These are phyloP conservation scores for Cladosporium sp. DNA, from an alignment of 2,329 filamentous ascomycete species.

Conservation along the genomic window DNA sequence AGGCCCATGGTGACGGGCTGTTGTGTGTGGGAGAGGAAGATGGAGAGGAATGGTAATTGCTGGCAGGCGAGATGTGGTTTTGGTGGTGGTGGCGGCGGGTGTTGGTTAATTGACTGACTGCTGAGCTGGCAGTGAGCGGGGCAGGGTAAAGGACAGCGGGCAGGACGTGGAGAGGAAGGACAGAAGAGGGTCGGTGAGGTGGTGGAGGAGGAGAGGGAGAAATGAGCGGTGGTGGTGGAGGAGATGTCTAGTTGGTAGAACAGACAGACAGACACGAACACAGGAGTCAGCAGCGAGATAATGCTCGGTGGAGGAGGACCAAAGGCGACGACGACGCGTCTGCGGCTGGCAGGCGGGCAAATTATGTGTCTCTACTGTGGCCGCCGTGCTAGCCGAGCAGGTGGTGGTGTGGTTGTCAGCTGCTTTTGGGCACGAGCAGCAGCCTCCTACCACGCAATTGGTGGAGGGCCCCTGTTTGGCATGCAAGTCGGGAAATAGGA, in stretches of 20 bases:
- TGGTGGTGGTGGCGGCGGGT: not conserved
- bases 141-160: not conserved
- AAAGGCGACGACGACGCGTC: not conserved
- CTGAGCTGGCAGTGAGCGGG: not conserved
- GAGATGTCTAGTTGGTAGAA: not conserved
- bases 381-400: slow-evolving; percentile 14
- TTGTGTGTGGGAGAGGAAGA: not conserved
- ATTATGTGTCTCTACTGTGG: slow-evolving; percentile 12
- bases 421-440: slow-evolving; percentile 16
- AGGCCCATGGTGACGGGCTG: slow-evolving; percentile 45
- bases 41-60: not conserved
- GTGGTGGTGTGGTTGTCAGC: slow-evolving; percentile 13
- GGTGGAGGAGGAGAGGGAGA: not conserved
- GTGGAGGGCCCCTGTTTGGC: slow-evolving; percentile 20
- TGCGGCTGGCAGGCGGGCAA: slow-evolving; percentile 2
- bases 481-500: slow-evolving; percentile 9
- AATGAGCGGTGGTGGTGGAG: not conserved
- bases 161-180: not conserved
- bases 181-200: not conserved
- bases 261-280: not conserved
- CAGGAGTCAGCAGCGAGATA: not conserved
- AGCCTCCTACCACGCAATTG: not conserved
- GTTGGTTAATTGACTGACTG: not conserved
- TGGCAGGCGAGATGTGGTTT: not conserved
- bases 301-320: slow-evolving; percentile 4